Evolutionary conservation across 495 filamentous ascomycete genomes (phyloP).

Genomic region (Neurospora terricola): DNA sequence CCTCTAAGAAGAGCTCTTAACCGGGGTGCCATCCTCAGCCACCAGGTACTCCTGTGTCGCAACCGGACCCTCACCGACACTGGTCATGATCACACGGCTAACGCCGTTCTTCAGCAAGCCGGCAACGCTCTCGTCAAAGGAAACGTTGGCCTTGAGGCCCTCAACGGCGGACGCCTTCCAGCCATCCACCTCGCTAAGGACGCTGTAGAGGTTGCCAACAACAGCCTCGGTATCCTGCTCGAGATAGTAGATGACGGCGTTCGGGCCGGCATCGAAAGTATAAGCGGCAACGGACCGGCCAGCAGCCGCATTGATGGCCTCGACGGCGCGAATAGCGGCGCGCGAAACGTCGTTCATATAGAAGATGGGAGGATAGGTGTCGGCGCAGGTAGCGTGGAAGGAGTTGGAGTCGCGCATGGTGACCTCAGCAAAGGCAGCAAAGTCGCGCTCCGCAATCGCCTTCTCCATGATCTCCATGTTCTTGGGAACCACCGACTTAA

Average conservation of each 20-base stretch:
- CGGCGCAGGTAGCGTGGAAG: conserved; percentile 90
- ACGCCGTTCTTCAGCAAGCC: conserved; percentile 65
- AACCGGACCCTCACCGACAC: conserved; percentile 82
- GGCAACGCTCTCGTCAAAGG: conserved; percentile 48
- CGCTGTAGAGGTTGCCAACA: conserved; percentile 55
- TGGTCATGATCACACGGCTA: conserved; percentile 78
- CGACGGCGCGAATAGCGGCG: conserved; percentile 76
- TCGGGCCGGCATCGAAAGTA: conserved; percentile 96
- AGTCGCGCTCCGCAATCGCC: conserved; percentile 68
- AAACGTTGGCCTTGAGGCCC: conserved; percentile 37
- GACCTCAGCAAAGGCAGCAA: conserved; percentile 74
- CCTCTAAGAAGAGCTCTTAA: conserved; percentile 12
- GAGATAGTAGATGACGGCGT: conserved; percentile 89
- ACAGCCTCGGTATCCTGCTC: conserved; percentile 64
- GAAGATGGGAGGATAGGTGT: conserved; percentile 94
- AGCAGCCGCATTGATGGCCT: conserved; percentile 69
- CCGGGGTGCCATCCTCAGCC: conserved; percentile 53
- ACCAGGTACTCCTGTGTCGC: conserved; percentile 71
- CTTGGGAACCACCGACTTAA: conserved; percentile 62
- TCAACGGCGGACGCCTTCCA: conserved; percentile 42
- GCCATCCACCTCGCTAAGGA: conserved; percentile 43
- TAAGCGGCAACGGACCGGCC: conserved; percentile 78
- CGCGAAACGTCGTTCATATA: conserved; percentile 91
- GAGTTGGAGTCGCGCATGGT: conserved; percentile 95
- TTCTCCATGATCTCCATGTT: conserved; percentile 81